Base-by-base conservation (phyloP, 805 yeast species). In the Zygotorulaspora chibaensis region DNA sequence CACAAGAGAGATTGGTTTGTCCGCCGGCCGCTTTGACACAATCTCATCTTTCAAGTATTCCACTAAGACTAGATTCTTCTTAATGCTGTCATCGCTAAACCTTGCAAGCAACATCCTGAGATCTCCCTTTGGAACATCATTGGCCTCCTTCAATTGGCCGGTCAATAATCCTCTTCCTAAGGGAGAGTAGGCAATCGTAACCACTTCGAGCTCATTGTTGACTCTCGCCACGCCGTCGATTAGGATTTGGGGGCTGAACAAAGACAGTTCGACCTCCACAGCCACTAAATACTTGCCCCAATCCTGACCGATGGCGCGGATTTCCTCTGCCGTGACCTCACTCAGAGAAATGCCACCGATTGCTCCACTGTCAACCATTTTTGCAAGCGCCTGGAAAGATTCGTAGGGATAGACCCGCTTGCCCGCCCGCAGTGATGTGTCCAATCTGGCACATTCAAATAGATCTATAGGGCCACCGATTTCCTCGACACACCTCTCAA, bases 131-230 rank as follows among this genome's bases (percentile, higher is more conserved):
- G 81, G 77, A 30, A 84, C 57, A 44, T 78, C 81, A 0, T 63
- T 56, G 17, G 66, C 55, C 5, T 74, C 64, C 20, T 66, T 78
- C 43, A 81, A 65, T 28, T 58, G 51, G 46, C 93, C 95, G 2
- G 91, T 81, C 44, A 89, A 72, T 48, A 83, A 68, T 1, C 96
- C 96, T 57, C 86, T 75, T 8, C 89, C 83, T 44, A 89, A 72
- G 26, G 96, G 96, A 27, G 95, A 84, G 66, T 89, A 89, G 20
- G 89, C 86, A 46, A 87, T 71, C 26, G 87, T 70, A 11, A 93
- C 84, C 45, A 89, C 76, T 12, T 71, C 71, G 27, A 73, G 65
- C 50, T 82, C 79, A 16, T 76, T 73, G 52, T 83, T 78, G 4
- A 76, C 73, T 3, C 73, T 77, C 50, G 82, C 75, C 15, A 84